Percentiles rank a stretch among this genome's conserved stretches.
Conservation (phyloP, 2,329 filamentous ascomycete species). For the Stemphylium vesicarium region DNA sequence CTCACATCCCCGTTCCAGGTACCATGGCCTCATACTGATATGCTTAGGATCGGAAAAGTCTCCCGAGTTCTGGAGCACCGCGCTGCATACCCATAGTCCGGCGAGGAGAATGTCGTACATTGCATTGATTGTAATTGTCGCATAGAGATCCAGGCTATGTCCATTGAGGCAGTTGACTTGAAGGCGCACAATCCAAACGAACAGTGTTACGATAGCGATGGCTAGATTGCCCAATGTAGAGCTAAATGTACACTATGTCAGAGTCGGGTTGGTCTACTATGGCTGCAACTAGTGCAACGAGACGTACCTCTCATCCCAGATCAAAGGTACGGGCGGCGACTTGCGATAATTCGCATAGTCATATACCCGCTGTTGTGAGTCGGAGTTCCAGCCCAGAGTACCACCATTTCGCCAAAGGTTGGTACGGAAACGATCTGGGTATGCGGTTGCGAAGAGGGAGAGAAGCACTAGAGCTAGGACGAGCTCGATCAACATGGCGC, state of each 20-base stretch:
- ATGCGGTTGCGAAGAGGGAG: conserved; percentile 15
- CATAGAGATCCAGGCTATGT: conserved; percentile 13
- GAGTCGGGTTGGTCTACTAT: background rate
- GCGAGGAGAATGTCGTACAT: conserved; percentile 25
- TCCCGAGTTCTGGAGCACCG: conserved; percentile 14
- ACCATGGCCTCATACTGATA: conserved; percentile 24
- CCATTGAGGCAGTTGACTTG: conserved; percentile 11
- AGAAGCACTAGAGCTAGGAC: conserved; percentile 13
- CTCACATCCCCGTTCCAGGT: conserved; percentile 20
- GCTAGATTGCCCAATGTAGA: conserved; percentile 17
- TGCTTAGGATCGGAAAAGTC: conserved; percentile 24
- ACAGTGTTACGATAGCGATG: conserved; percentile 14
- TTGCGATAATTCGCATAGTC: conserved; percentile 26
- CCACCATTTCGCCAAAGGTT: conserved; percentile 20
- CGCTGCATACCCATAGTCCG: conserved; percentile 24
- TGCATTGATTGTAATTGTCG: conserved; percentile 14
- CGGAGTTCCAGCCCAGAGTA: conserved; percentile 25
- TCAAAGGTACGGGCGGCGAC: conserved; percentile 17
- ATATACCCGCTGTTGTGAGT: conserved; percentile 24
- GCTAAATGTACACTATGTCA: conserved; percentile 1
- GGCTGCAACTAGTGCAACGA: background rate
- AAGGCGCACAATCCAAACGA: conserved; percentile 21
- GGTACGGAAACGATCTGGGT: conserved; percentile 14
- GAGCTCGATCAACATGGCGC: conserved; percentile 12
- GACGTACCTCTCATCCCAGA: conserved; percentile 27